Conservation (phyloP, 192 early-diverging fungal genomes). For the Podila clonocystis region DNA sequence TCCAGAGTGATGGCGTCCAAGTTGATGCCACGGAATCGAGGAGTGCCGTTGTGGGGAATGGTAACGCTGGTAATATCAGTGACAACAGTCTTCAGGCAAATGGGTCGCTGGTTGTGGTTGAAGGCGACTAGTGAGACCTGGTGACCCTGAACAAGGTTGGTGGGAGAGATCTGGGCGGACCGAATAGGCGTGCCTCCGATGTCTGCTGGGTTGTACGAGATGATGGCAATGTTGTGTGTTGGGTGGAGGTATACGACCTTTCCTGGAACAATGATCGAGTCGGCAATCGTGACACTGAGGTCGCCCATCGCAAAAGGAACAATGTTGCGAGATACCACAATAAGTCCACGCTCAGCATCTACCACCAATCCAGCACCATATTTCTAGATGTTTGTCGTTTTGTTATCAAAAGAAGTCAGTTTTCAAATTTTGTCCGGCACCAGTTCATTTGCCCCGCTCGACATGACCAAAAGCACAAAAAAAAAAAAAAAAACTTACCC, state of each 20-base stretch:
- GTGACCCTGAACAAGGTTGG: conserved; percentile 71
- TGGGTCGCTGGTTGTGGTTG: conserved; percentile 64
- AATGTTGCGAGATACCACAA: conserved; percentile 82
- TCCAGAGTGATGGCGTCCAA: conserved; percentile 85
- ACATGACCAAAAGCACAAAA: neutral
- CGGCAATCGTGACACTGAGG: conserved; percentile 82
- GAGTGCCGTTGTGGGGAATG: conserved; percentile 61
- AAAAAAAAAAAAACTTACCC: conserved; percentile 52
- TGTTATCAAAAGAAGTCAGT: no score
- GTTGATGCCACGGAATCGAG: conserved; percentile 68
- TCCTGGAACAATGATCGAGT: conserved; percentile 86
- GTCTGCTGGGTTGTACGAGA: conserved; percentile 83
- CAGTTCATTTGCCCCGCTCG: no score
- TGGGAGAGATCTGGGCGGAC: conserved; percentile 66
- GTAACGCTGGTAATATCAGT: conserved; percentile 68
- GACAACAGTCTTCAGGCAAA: conserved; percentile 71
- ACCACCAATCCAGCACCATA: conserved; percentile 82
- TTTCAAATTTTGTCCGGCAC: no score
- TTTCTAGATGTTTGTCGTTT: conserved; percentile 30
- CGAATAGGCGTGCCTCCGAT: conserved; percentile 80
- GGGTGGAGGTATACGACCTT: conserved; percentile 86
- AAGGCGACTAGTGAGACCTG: conserved; percentile 66
- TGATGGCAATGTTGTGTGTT: conserved; percentile 87
- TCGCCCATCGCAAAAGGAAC: conserved; percentile 83
- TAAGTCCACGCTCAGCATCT: conserved; percentile 80